Base-by-base conservation (phyloP, 2,329 filamentous ascomycete genomes). In the Claviceps sp. region DNA sequence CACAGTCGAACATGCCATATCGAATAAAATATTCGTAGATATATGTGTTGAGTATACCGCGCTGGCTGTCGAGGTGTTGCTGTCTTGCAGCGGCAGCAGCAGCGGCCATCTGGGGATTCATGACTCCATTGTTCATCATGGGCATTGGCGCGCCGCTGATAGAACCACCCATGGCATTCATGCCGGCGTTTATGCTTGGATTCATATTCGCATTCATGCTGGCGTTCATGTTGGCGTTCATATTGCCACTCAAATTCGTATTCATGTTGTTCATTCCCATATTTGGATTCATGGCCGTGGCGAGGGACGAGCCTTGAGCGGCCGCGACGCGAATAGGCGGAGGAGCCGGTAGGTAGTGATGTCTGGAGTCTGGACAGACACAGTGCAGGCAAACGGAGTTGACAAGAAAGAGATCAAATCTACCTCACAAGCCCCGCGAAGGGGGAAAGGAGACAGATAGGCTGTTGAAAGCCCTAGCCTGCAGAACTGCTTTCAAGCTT, bases 1-100 rank as follows among this genome's bases (percentile, higher is more conserved):
- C 93, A 64, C 86, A 85, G 58, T 93, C 86, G 63, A 79, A 85
- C 77, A 95, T 88, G 59, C 82, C 79, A 66, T 88, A 86, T 62
- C 86, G 88, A 58, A 96, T 74, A 58, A 97, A 91, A 66, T 93
- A 91, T 63, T 93, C 87, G 75, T 91, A 93, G 58, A 93, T 93
- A 66, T 90, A 90, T 20, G 87, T 91, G 70, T 91, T 90, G 49
- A 93, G 76, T 54, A 82, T 70, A 47, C 75, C 71, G 57, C 77
- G 79, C 58, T 71, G 73, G 54, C 64, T 66, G 47, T 74, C 71
- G 57, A 67, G 66, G 57, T 67, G 70, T 55, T 71, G 67, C 53
- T 72, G 70, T 53, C 59, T 60, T 57, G 55, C 60, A 49, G 62
- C 61, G 50, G 62, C 62, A 47, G 62, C 60, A 42, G 61, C 63